Conservation (phyloP, 2,329 filamentous ascomycete species). For the Tolypocladium guangdongense region DNA sequence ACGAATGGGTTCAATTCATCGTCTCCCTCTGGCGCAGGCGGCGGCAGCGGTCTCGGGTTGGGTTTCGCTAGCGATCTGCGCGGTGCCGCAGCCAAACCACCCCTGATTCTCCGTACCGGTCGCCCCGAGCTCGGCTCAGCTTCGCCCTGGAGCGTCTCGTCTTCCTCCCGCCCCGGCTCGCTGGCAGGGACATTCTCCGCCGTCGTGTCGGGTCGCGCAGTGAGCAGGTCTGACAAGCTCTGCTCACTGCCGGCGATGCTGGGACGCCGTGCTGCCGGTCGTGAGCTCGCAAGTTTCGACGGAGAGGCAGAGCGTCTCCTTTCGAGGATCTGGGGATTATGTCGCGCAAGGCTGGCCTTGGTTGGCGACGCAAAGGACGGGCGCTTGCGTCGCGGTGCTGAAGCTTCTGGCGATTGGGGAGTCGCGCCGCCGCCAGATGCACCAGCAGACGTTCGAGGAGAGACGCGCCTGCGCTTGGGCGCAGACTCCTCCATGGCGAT, state of each 20-base stretch:
- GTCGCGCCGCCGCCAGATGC: constrained; percentile 16
- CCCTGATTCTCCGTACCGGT: constrained; percentile 9
- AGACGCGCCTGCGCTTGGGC: constrained; percentile 53
- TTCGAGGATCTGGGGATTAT: constrained; percentile 47
- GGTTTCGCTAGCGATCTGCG: constrained; percentile 31
- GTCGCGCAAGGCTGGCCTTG: constrained; percentile 49
- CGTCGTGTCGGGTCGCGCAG: constrained; percentile 18
- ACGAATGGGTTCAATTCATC: constrained; percentile 20
- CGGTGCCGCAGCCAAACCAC: constrained; percentile 23
- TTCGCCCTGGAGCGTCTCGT: constrained; percentile 6
- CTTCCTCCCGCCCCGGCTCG: constrained; percentile 10
- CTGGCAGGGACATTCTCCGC: constrained; percentile 13
- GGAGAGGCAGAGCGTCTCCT: constrained; percentile 29
- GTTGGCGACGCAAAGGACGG: constrained; percentile 59
- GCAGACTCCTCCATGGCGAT: constrained; percentile 41
- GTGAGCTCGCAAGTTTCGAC: constrained; percentile 11
- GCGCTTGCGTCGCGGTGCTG: constrained; percentile 20
- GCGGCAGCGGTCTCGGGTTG: constrained; percentile 35
- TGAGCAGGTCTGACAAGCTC: constrained; percentile 15
- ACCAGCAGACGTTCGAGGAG: constrained; percentile 34
- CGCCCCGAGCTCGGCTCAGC: constrained; percentile 7
- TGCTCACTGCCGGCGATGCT: constrained; percentile 8
- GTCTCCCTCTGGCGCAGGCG: constrained; percentile 22
- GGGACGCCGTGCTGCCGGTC: background rate
- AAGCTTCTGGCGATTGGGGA: constrained; percentile 6